A percentile compares a stretch with the other conserved stretches of the same genome.
phyloP scores from a whole-genome alignment of 2,329 filamentous ascomycete species.

The Colletotrichum scovillei region DNA sequence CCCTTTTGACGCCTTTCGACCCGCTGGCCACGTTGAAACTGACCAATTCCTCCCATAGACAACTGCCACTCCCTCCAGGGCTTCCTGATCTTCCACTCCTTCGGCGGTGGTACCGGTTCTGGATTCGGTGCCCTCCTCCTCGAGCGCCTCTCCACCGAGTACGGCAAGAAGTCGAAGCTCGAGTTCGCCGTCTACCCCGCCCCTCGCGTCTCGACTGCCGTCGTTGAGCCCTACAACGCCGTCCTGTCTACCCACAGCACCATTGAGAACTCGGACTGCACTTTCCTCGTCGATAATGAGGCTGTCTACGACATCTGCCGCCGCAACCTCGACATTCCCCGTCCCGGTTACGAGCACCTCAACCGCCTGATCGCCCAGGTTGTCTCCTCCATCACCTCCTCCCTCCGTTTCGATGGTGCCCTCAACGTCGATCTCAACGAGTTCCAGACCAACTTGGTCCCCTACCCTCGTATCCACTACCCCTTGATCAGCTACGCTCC shows the following conservation, averaged over 20 bases:
- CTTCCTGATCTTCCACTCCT: constrained; percentile 81
- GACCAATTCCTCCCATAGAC: constrained; percentile 55
- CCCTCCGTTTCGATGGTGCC: constrained; percentile 77
- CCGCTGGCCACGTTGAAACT: constrained; percentile 29
- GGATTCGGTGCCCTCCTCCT: constrained; percentile 79
- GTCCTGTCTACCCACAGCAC: constrained; percentile 81
- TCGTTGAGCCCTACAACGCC: constrained; percentile 81
- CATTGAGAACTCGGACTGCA: constrained; percentile 82
- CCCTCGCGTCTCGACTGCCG: constrained; percentile 75
- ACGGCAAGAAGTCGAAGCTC: constrained; percentile 82
- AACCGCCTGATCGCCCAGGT: constrained; percentile 81
- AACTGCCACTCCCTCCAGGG: constrained; percentile 80
- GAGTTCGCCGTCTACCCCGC: constrained; percentile 80
- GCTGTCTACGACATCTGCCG: constrained; percentile 82
- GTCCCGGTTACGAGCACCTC: constrained; percentile 76
- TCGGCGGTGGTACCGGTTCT: constrained; percentile 78
- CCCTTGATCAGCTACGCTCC: constrained; percentile 79
- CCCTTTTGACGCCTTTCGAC: not conserved
- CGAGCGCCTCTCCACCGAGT: constrained; percentile 79
- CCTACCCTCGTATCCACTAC: constrained; percentile 80
- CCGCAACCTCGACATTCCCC: constrained; percentile 76
- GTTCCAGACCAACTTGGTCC: constrained; percentile 82
- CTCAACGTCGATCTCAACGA: constrained; percentile 82
- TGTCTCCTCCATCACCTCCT: constrained; percentile 80
- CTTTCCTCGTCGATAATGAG: constrained; percentile 82